Percentiles rank a stretch among this genome's conserved stretches.
Evolutionary conservation across 2,329 filamentous ascomycete genomes (phyloP).

Genomic region (Neofusicoccum sp.): DNA sequence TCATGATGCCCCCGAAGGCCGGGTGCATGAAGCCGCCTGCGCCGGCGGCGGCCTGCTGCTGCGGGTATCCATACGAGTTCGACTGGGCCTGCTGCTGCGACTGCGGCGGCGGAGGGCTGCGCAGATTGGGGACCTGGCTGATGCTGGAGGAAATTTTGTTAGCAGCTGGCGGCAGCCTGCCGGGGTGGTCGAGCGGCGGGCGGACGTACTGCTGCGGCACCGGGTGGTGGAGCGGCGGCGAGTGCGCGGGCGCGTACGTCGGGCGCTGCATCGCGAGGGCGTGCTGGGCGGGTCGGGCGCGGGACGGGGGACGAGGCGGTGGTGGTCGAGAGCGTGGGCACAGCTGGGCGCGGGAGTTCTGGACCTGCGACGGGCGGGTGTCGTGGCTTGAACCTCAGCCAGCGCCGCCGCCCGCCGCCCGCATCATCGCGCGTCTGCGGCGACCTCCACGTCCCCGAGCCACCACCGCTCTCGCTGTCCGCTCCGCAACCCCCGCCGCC

Average conservation of each 20-base stretch:
- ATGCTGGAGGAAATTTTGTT: slow-evolving; percentile 47
- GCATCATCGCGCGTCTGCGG: slow-evolving; percentile 16
- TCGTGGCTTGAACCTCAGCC: slow-evolving; percentile 7
- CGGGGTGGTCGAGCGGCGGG: not conserved
- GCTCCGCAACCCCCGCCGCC: slow-evolving; percentile 25
- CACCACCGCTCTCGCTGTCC: slow-evolving; percentile 11
- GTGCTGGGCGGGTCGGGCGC: not conserved
- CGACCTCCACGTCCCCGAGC: slow-evolving; percentile 1
- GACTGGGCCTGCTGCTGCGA: slow-evolving; percentile 69
- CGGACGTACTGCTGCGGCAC: slow-evolving; percentile 14
- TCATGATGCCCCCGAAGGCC: slow-evolving; percentile 89
- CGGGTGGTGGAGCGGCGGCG: slow-evolving; percentile 74
- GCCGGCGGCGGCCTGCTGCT: slow-evolving; percentile 53
- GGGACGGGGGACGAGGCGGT: not conserved
- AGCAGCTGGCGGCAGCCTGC: not conserved
- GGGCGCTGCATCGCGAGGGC: slow-evolving; percentile 73
- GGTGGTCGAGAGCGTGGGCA: not conserved
- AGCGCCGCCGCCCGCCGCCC: slow-evolving; percentile 1
- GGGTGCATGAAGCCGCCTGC: slow-evolving; percentile 43
- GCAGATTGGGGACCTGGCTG: slow-evolving; percentile 92
- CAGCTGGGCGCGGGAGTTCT: not conserved
- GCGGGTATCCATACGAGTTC: slow-evolving; percentile 69
- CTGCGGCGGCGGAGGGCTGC: slow-evolving; percentile 86
- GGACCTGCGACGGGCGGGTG: not conserved
- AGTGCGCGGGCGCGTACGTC: slow-evolving; percentile 71